phyloP scores from a whole-genome alignment of 1,284 basidiomycete species.

The Rhodofomes roseus region DNA sequence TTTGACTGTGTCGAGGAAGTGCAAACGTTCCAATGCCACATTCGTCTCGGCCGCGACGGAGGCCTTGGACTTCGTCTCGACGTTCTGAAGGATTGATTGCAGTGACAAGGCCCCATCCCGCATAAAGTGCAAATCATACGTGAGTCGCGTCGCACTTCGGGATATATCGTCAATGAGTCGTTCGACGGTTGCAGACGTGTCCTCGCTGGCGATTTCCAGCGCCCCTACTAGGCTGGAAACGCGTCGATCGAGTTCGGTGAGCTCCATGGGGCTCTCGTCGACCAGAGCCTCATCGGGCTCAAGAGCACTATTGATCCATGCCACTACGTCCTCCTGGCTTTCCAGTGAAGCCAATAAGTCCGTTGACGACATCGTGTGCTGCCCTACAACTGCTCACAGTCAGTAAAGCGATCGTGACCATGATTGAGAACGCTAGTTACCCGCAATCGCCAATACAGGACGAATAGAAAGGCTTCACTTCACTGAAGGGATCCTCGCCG shows the following conservation, averaged over 20 bases:
- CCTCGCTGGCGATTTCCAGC: slow-evolving; percentile 81
- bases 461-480: too few species aligned
- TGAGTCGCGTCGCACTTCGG: slow-evolving; percentile 80
- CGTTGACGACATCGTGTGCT: slow-evolving; percentile 6
- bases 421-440: too few species aligned
- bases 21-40: slow-evolving; percentile 67
- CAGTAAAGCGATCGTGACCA: too few species aligned
- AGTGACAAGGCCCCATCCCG: slow-evolving; percentile 82
- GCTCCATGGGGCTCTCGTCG: slow-evolving; percentile 30
- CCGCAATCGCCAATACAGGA: too few species aligned
- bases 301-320: slow-evolving; percentile 66
- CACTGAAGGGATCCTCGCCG: too few species aligned
- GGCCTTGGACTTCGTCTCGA: slow-evolving; percentile 48
- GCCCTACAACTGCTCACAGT: too few species aligned
- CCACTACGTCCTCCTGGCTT: slow-evolving; percentile 44
- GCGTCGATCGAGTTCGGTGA: slow-evolving; percentile 70
- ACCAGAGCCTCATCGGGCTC: slow-evolving; percentile 20
- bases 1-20: slow-evolving; percentile 80
- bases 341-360: slow-evolving; percentile 31
- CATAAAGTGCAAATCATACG: slow-evolving; percentile 95
- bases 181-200: slow-evolving; percentile 83
- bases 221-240: slow-evolving; percentile 71
- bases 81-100: slow-evolving; percentile 56
- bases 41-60: slow-evolving; percentile 52
- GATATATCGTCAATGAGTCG: slow-evolving; percentile 88